Evolutionary conservation across 441 rosid genomes (phyloP).

Genomic region (Kokia cookei): DNA sequence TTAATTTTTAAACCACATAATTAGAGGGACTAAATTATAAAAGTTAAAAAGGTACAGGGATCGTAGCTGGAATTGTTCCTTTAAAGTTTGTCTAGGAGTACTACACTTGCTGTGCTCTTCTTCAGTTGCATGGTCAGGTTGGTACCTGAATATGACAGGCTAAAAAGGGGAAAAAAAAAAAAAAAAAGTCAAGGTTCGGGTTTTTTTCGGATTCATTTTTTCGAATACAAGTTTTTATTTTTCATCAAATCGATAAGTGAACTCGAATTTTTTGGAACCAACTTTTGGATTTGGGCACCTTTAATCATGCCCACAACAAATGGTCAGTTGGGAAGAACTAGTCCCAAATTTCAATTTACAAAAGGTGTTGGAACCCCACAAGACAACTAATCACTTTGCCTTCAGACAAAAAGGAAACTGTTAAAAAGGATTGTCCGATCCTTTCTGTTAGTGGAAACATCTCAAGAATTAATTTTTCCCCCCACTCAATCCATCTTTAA

Average conservation of each 20-base stretch:
- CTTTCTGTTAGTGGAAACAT: conserved; percentile 18
- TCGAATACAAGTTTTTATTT: no score
- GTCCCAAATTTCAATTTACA: not conserved
- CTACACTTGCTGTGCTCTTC: not conserved
- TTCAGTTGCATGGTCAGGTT: no score
- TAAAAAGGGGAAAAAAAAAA: no score
- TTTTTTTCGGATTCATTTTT: no score
- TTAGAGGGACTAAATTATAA: no score
- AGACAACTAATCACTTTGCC: conserved; percentile 6
- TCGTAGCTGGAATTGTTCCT: not conserved
- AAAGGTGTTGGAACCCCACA: conserved; percentile 18
- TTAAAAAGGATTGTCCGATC: conserved; percentile 14
- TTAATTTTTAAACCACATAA: no score
- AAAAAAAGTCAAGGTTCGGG: no score
- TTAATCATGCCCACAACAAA: not conserved
- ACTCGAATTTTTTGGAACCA: no score
- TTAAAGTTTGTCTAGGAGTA: not conserved
- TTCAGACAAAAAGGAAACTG: conserved; percentile 25
- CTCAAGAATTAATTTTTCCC: not conserved
- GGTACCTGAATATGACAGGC: no score
- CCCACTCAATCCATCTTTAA: conserved; percentile 4
- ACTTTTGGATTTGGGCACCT: no score
- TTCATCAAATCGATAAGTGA: no score
- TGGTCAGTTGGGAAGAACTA: not conserved
- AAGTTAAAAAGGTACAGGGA: no score